Base-by-base conservation (phyloP, 371 early-diverging fungal genomes). In the Mortierella sp. region DNA sequence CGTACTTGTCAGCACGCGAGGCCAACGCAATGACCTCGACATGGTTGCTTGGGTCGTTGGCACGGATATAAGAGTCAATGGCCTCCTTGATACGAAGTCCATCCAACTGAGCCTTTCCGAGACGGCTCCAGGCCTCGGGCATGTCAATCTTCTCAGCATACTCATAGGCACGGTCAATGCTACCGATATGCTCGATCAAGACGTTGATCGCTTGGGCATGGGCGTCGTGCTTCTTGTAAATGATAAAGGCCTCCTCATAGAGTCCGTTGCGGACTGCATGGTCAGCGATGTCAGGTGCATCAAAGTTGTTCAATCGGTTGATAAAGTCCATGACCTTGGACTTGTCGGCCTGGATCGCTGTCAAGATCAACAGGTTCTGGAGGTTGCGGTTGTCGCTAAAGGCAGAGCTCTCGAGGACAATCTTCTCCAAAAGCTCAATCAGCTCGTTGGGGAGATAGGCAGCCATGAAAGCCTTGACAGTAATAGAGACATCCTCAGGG, bases 401-500 rank as follows among this genome's bases (percentile, higher is more conserved):
- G 7, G 95, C 90, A 25, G 95, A 90, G 60, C 86, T 87, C 75
- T 97, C 98, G 57, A 98, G 84, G 1, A 99, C 92, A 74, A 99
- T 87, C 90, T 97, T 97, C 81, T 98, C 99, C 74, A 99, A 83
- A 7, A 99, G 86, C 82, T 96, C 98, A 72, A 99, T 96, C 67
- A 99, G 86, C 83, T 98, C 98, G 56, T 94, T 91, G 18, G 98
- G 97, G 43, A 99, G 87, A 60, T 95, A 93, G 45, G 98, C 97
- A 26, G 92, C 92, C 97, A 99, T 98, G 69, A 99, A 98, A 0
- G 98, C 98, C 85, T 97, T 98, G 67, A 99, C 99, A 14, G 97
- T 93, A 58, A 92, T 82, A 3, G 98, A 97, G 0, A 99, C 98
- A 82, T 98, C 97, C 81, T 99, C 99, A 30, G 98, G 97, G 72